phyloP scores from a whole-genome alignment of 441 rosid genomes.

The Pelargonium myrrhifolium region DNA sequence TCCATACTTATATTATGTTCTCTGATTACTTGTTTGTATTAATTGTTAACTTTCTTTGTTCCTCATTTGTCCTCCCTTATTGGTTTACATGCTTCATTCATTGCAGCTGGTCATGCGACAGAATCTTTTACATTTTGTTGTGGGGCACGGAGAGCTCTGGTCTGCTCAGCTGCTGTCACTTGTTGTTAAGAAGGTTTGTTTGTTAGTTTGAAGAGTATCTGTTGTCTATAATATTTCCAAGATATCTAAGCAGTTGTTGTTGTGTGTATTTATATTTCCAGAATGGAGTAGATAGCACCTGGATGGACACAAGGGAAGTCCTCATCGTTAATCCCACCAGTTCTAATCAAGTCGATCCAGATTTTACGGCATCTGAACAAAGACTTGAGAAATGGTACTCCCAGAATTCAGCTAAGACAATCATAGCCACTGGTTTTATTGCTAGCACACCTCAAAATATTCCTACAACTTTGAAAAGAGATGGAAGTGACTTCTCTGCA shows the following conservation, averaged over 20 bases:
- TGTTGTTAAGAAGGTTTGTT: constrained; percentile 63
- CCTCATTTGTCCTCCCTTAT: not conserved
- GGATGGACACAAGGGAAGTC: constrained; percentile 98
- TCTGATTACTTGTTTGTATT: constrained; percentile 10
- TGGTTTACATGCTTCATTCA: not conserved
- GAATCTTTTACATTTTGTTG: constrained; percentile 94
- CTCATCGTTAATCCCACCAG: constrained; percentile 73
- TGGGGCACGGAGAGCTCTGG: constrained; percentile 96
- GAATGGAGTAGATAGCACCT: constrained; percentile 65
- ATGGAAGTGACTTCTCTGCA: constrained; percentile 98
- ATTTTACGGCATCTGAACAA: constrained; percentile 62
- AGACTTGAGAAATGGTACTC: constrained; percentile 83
- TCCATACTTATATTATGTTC: not conserved
- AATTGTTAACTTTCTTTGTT: not conserved
- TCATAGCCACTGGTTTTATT: constrained; percentile 91
- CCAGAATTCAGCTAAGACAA: constrained; percentile 43
- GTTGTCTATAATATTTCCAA: constrained; percentile 3
- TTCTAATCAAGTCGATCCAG: constrained; percentile 90
- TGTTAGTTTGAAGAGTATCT: constrained; percentile 4
- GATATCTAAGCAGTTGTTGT: constrained; percentile 13
- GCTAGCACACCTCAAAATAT: constrained; percentile 89
- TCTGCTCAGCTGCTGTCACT: constrained; percentile 86
- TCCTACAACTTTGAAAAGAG: constrained; percentile 94
- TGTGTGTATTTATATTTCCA: constrained; percentile 17
- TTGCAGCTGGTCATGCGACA: constrained; percentile 92